Percentiles rank a stretch among this genome's conserved stretches.
phyloP scores from a whole-genome alignment of 1,284 basidiomycete genomes.

The Golubevia pallescens region DNA sequence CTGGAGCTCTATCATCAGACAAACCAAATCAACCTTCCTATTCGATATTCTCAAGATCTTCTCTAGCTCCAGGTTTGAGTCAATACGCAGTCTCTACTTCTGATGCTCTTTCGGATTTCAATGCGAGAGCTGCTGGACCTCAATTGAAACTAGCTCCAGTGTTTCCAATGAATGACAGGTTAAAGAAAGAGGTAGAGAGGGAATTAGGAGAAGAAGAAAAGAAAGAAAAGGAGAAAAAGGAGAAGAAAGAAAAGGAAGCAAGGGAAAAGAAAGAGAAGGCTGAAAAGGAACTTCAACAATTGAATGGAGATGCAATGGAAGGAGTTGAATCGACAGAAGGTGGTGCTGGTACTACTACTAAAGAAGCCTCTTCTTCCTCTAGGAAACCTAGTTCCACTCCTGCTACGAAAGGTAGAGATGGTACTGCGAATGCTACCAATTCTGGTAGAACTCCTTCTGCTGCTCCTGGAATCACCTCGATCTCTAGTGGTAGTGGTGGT shows the following conservation, averaged over 20 bases:
- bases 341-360: neutral
- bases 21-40: conserved; percentile 23
- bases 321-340: conserved; percentile 6
- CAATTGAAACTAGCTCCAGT: conserved; percentile 54
- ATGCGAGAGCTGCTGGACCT: conserved; percentile 50
- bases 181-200: conserved; percentile 51
- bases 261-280: conserved; percentile 2
- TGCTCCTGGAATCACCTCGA: neutral
- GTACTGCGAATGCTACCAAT: neutral
- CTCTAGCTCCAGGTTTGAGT: conserved; percentile 23
- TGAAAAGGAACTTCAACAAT: neutral
- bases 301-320: neutral
- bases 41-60: conserved; percentile 16
- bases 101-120: conserved; percentile 56
- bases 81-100: conserved; percentile 40
- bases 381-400: no score
- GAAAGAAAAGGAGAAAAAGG: conserved; percentile 20
- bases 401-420: no score
- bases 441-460: neutral
- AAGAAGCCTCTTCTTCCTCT: neutral
- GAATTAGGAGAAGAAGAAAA: conserved; percentile 28
- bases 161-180: conserved; percentile 48
- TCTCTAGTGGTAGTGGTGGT: no score
- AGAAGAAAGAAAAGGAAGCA: conserved; percentile 22
- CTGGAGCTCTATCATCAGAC: conserved; percentile 39